A percentile compares a stretch with the other conserved stretches of the same genome.
Conservation (phyloP, 2,329 filamentous ascomycete species). For the Fusarium piperis region DNA sequence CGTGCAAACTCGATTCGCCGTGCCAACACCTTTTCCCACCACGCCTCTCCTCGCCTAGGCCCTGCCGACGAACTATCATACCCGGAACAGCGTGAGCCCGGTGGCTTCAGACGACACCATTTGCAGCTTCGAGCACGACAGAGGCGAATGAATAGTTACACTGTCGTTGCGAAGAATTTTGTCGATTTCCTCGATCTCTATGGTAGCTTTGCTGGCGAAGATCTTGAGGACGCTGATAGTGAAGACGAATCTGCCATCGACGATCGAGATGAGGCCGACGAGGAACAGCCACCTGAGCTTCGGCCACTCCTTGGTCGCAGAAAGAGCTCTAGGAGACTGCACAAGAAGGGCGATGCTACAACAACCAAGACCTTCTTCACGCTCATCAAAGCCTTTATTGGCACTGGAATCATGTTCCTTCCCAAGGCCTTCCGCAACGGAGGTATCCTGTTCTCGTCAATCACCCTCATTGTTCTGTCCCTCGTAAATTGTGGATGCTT, state of each 20-base stretch:
- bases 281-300: constrained; percentile 63
- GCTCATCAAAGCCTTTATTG: constrained; percentile 80
- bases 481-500: constrained; percentile 76
- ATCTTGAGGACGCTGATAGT: constrained; percentile 62
- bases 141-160: constrained; percentile 47
- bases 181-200: constrained; percentile 81
- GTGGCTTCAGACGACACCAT: constrained; percentile 59
- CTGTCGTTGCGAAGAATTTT: constrained; percentile 74
- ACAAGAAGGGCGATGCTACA: constrained; percentile 67
- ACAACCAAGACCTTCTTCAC: constrained; percentile 82
- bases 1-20: constrained; percentile 62
- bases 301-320: constrained; percentile 65
- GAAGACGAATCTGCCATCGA: constrained; percentile 68
- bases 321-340: constrained; percentile 58
- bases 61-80: constrained; percentile 46
- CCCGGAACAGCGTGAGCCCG: constrained; percentile 55
- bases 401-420: constrained; percentile 84
- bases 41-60: constrained; percentile 47
- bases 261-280: constrained; percentile 54
- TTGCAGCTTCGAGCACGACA: constrained; percentile 52
- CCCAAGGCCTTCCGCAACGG: constrained; percentile 84
- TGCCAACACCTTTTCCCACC: constrained; percentile 73
- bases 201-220: constrained; percentile 80
- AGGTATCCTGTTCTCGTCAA: constrained; percentile 77
- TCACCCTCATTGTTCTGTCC: constrained; percentile 73